Conservation (phyloP, 495 filamentous ascomycete species). For the Penicillium steckii region DNA sequence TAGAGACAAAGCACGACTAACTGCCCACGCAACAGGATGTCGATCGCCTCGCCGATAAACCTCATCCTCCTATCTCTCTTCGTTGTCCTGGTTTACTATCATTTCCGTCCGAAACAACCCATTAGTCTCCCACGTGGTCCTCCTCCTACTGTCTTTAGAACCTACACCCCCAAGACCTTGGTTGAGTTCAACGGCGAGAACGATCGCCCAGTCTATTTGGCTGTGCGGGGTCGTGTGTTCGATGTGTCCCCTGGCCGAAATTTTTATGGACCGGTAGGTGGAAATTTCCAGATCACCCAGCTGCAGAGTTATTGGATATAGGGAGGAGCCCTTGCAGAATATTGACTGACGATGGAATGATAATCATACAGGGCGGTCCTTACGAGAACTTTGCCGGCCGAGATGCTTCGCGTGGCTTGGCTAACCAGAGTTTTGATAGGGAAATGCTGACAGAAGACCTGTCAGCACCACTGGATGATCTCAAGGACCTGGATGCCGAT, state of each 20-base stretch:
- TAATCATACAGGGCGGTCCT: slow-evolving; percentile 61
- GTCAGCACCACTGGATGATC: slow-evolving; percentile 78
- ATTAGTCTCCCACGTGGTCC: slow-evolving; percentile 65
- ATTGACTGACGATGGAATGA: slow-evolving; percentile 8
- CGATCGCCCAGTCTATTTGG: slow-evolving; percentile 74
- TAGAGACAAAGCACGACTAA: slow-evolving; percentile 2
- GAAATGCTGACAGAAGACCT: slow-evolving; percentile 95
- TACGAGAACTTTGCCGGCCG: slow-evolving; percentile 93
- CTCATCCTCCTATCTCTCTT: slow-evolving; percentile 69
- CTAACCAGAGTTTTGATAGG: slow-evolving; percentile 91
- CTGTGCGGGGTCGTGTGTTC: slow-evolving; percentile 82
- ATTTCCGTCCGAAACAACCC: slow-evolving; percentile 60
- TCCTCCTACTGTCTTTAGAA: slow-evolving; percentile 78
- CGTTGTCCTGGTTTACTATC: slow-evolving; percentile 65
- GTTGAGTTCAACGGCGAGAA: slow-evolving; percentile 83
- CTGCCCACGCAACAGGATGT: slow-evolving; percentile 39
- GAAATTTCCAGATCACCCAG: neutral
- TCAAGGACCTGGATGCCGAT: slow-evolving; percentile 70
- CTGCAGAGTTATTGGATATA: neutral
- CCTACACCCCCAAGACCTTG: slow-evolving; percentile 84
- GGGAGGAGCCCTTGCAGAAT: neutral
- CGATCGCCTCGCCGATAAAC: slow-evolving; percentile 77
- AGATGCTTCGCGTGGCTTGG: slow-evolving; percentile 90
- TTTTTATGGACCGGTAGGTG: slow-evolving; percentile 79
- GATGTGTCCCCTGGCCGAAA: slow-evolving; percentile 81